A percentile compares a stretch with the other conserved stretches of the same genome.
These are phyloP conservation scores for Aspergillus sclerotialis DNA, from an alignment of 2,329 filamentous ascomycete species.

Conservation along the genomic window DNA sequence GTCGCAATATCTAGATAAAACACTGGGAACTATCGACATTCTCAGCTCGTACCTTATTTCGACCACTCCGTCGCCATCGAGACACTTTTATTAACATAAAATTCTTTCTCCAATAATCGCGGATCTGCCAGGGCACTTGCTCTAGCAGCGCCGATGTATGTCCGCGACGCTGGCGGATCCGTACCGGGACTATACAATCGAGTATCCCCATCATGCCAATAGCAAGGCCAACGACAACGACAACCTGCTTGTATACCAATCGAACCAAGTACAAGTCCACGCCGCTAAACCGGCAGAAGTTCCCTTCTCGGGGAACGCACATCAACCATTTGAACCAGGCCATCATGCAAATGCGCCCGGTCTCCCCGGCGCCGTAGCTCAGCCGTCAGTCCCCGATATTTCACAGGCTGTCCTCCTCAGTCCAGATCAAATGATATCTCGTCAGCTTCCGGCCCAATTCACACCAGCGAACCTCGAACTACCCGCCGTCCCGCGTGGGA, in stretches of 20 bases:
- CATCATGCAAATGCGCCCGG: conserved; percentile 32
- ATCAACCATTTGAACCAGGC: conserved; percentile 32
- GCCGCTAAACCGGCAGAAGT: conserved; percentile 27
- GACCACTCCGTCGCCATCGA: too few relatives aligned
- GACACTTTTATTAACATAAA: too few relatives aligned
- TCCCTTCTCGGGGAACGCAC: conserved; percentile 25
- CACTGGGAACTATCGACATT: too few relatives aligned
- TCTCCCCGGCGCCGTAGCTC: conserved; percentile 24
- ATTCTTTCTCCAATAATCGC: too few relatives aligned
- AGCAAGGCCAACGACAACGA: conserved; percentile 60
- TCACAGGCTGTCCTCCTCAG: conserved; percentile 25
- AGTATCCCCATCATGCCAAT: conserved; percentile 63
- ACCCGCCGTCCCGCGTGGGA: conserved; percentile 21
- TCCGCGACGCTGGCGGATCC: conserved; percentile 66
- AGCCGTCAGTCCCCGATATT: conserved; percentile 23
- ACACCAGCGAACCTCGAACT: conserved; percentile 25
- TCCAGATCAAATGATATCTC: conserved; percentile 27
- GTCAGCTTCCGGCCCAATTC: conserved; percentile 30
- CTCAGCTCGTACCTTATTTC: too few relatives aligned
- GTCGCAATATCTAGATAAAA: conserved; percentile 1
- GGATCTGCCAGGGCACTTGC: conserved; percentile 65
- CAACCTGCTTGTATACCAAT: conserved; percentile 57
- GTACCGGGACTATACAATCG: conserved; percentile 71
- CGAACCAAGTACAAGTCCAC: conserved; percentile 34
- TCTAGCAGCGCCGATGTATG: conserved; percentile 69